A percentile compares a stretch with the other conserved stretches of the same genome.
These are phyloP conservation scores for Suillus subluteus DNA, from an alignment of 768 basidiomycete genomes.

Conservation along the genomic window DNA sequence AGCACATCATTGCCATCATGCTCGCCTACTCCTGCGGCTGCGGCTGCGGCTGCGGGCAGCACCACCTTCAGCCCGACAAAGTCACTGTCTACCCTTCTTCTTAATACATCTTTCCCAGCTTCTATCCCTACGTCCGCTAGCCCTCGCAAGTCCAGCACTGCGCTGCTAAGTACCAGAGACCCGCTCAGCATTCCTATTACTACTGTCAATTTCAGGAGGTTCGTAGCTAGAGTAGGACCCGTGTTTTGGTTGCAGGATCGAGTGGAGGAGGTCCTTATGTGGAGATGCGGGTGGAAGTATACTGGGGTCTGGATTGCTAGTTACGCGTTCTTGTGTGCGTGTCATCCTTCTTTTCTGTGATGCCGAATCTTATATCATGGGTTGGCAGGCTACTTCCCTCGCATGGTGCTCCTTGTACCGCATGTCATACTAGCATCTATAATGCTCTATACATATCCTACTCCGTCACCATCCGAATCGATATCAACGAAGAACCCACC, in stretches of 20 bases:
- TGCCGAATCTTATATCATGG: background rate
- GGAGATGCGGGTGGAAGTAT: slow-evolving; percentile 75
- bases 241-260: slow-evolving; percentile 92
- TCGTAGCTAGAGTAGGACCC: slow-evolving; percentile 74
- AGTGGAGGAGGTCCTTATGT: slow-evolving; percentile 81
- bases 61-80: slow-evolving; percentile 32
- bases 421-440: slow-evolving; percentile 62
- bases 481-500: background rate
- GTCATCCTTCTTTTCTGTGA: slow-evolving; percentile 1
- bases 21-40: slow-evolving; percentile 17
- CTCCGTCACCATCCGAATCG: slow-evolving; percentile 21
- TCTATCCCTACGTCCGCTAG: slow-evolving; percentile 20
- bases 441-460: slow-evolving; percentile 68
- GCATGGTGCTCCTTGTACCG: slow-evolving; percentile 70
- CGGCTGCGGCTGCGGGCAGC: slow-evolving; percentile 30
- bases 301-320: slow-evolving; percentile 76
- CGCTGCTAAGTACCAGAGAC: slow-evolving; percentile 60
- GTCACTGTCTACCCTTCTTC: slow-evolving; percentile 37
- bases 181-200: slow-evolving; percentile 79
- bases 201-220: slow-evolving; percentile 80
- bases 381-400: slow-evolving; percentile 72
- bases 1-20: slow-evolving; percentile 44
- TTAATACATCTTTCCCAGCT: slow-evolving; percentile 23
- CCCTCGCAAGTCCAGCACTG: slow-evolving; percentile 29
- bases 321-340: slow-evolving; percentile 74